Conservation (phyloP, 495 filamentous ascomycete species). For the Alectoria sarmentosa region DNA sequence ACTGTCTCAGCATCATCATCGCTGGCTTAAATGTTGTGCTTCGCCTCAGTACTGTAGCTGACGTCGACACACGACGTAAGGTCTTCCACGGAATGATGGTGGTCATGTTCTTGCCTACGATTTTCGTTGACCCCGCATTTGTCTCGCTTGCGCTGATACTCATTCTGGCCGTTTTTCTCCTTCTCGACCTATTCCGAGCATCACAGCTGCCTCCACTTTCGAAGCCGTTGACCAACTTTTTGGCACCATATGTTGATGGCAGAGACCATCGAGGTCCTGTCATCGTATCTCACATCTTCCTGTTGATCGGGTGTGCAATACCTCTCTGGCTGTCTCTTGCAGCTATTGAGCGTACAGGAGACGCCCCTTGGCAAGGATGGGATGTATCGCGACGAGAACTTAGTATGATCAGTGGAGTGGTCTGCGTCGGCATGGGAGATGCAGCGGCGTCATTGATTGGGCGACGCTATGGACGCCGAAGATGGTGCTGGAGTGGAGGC, state of each 20-base stretch:
- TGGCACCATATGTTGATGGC: constrained; percentile 92
- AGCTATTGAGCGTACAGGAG: constrained; percentile 48
- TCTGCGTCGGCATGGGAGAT: constrained; percentile 94
- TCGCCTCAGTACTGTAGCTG: constrained; percentile 58
- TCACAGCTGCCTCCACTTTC: constrained; percentile 86
- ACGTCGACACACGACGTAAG: constrained; percentile 96
- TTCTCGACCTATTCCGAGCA: constrained; percentile 83
- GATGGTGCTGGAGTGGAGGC: constrained; percentile 96
- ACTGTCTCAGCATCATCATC: constrained; percentile 62
- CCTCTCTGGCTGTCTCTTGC: constrained; percentile 86
- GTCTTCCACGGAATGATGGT: constrained; percentile 99
- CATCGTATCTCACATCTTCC: constrained; percentile 91
- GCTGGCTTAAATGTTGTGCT: constrained; percentile 67
- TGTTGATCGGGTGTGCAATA: constrained; percentile 92
- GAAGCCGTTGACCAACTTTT: constrained; percentile 70
- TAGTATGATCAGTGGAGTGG: constrained; percentile 80
- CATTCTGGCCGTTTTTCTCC: constrained; percentile 71
- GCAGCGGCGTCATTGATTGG: constrained; percentile 91
- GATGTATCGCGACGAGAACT: constrained; percentile 62
- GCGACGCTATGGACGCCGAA: constrained; percentile 72
- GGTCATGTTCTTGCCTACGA: constrained; percentile 81
- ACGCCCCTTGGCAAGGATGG: constrained; percentile 60
- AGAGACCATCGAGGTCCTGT: constrained; percentile 88
- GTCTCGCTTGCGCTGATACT: constrained; percentile 67
- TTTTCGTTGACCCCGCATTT: constrained; percentile 79